phyloP scores from a whole-genome alignment of 208 protist species.

The Trypanosoma conorhini region DNA sequence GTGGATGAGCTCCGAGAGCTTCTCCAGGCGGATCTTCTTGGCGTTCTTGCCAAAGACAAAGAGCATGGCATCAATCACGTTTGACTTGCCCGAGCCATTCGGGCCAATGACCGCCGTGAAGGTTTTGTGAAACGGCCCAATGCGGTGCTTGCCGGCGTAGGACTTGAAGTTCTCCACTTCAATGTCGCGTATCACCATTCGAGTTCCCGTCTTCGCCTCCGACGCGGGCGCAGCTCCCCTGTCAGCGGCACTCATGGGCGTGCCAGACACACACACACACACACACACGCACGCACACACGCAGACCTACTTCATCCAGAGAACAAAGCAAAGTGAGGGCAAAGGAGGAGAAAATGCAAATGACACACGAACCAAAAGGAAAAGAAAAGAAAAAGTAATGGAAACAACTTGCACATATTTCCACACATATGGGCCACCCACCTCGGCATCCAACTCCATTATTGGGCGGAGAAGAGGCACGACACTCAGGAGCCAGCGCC shows the following conservation, averaged over 20 bases:
- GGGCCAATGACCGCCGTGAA: constrained; percentile 99
- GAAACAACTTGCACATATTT: background rate
- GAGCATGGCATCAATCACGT: constrained; percentile 99
- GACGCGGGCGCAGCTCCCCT: background rate
- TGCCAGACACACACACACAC: constrained; percentile 1
- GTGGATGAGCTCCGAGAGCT: constrained; percentile 99
- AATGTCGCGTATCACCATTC: constrained; percentile 98
- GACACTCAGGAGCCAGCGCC: background rate
- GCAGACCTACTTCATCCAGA: background rate
- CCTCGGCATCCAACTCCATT: background rate
- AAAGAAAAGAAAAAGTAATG: constrained; percentile 30
- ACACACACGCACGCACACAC: constrained; percentile 31
- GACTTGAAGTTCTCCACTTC: constrained; percentile 99
- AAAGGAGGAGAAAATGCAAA: constrained; percentile 2
- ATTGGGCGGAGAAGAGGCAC: background rate
- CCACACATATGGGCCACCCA: background rate
- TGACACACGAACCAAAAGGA: too few species aligned
- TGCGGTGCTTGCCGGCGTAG: constrained; percentile 97
- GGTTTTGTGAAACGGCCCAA: constrained; percentile 99
- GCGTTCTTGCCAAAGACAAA: constrained; percentile 99
- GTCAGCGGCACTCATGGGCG: constrained; percentile 7
- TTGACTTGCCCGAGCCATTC: constrained; percentile 99
- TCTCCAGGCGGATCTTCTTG: constrained; percentile 97
- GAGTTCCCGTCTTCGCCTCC: constrained; percentile 3
- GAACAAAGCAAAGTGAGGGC: constrained; percentile 10